Evolutionary conservation across 2,329 filamentous ascomycete genomes (phyloP), one percentile per base, ranked within the genome.

Genomic region (Fusarium irregulare): DNA sequence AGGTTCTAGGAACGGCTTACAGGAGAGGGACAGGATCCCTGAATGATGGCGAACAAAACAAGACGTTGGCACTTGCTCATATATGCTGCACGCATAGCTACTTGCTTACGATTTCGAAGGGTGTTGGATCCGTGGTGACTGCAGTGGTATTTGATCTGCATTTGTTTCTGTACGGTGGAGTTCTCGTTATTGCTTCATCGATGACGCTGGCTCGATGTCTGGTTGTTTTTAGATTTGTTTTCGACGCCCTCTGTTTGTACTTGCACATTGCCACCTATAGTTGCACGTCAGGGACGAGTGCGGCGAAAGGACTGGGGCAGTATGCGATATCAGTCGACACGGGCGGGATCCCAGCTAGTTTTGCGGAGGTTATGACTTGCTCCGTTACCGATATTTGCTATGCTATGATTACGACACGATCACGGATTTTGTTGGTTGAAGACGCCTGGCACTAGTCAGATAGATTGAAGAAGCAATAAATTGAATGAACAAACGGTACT

Each of bases 341-440:
- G 46, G 21, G 41, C 44, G 28, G 64, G 48, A 60, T 48, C 49
- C 55, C 56, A 49, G 46, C 53, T 49, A 48, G 59, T 42, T 55
- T 57, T 47, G 55, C 45, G 47, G 28, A 46, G 7, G 42, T 51
- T 28, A 46, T 21, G 54, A 60, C 56, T 57, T 57, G 61, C 53
- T 60, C 46, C 44, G 48, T 46, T 28, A 18, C 27, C 42, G 56
- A 21, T 32, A 50, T 28, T 70, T 60, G 50, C 47, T 57, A 62
- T 34, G 50, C 58, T 32, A 61, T 28, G 64, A 48, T 55, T 50
- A 56, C 50, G 69, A 66, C n/a, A 66, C 16, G 45, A 50, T 45
- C 44, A 53, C 55, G 34, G 40, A 51, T 40, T 23, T 61, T 64
- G 55, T 46, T 70, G 46, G 49, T 34, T 53, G 42, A 44, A 49